A percentile compares a stretch with the other conserved stretches of the same genome.
Conservation (phyloP, 768 basidiomycete species). For the Lactarius quietus region DNA sequence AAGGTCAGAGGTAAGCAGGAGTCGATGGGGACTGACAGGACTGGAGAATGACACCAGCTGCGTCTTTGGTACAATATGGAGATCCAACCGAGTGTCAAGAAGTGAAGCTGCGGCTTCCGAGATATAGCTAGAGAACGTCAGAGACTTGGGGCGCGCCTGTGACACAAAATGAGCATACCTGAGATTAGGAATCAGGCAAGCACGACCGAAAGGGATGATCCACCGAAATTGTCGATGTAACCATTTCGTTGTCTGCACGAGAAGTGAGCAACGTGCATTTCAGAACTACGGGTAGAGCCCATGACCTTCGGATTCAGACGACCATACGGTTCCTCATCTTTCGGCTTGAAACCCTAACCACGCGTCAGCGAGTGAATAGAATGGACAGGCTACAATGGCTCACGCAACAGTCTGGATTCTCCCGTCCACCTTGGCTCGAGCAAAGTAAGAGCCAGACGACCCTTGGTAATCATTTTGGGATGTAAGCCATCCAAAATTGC, state of each 20-base stretch:
- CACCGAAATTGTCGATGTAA: constrained; percentile 83
- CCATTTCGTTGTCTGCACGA: constrained; percentile 77
- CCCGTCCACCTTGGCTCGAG: constrained; percentile 75
- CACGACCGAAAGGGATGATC: constrained; percentile 87
- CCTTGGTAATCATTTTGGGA: constrained; percentile 88
- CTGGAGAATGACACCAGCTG: constrained; percentile 80
- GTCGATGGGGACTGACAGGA: constrained; percentile 38
- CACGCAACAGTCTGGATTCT: constrained; percentile 78
- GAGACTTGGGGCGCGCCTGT: neutral
- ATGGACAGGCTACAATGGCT: constrained; percentile 31
- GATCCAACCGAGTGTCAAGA: constrained; percentile 65
- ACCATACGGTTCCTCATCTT: constrained; percentile 88
- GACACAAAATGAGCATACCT: constrained; percentile 45
- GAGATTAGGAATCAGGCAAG: constrained; percentile 85
- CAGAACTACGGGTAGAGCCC: neutral
- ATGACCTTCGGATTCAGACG: constrained; percentile 78
- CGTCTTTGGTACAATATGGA: constrained; percentile 84
- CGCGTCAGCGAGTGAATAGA: neutral
- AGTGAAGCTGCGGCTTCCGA: constrained; percentile 87
- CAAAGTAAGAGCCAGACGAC: constrained; percentile 89
- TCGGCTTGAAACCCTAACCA: constrained; percentile 78
- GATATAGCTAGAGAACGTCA: constrained; percentile 56
- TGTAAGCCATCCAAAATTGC: constrained; percentile 78
- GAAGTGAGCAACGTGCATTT: constrained; percentile 7
- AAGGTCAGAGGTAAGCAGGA: neutral